Conservation (phyloP, 2,329 filamentous ascomycete species). For the Penicillium glabrum region DNA sequence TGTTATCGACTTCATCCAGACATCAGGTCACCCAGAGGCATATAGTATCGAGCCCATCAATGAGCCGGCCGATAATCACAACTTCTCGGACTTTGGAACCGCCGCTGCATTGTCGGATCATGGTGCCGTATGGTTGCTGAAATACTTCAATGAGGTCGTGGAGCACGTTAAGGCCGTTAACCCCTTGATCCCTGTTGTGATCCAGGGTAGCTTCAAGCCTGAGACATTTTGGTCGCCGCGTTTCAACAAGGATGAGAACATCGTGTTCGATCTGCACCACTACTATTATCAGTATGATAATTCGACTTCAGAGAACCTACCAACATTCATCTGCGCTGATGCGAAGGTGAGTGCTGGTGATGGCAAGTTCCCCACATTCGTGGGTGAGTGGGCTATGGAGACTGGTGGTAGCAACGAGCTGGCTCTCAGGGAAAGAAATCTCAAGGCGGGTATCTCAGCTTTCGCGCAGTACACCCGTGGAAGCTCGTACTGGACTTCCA, state of each 20-base stretch:
- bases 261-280: slow-evolving; percentile 28
- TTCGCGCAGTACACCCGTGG: slow-evolving; percentile 17
- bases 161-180: slow-evolving; percentile 14
- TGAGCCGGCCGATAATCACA: slow-evolving; percentile 23
- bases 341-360: slow-evolving; percentile 11
- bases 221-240: slow-evolving; percentile 20
- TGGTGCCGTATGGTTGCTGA: slow-evolving; percentile 23
- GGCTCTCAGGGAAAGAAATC: slow-evolving; percentile 12
- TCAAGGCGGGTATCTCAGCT: slow-evolving; percentile 16
- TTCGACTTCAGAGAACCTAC: slow-evolving; percentile 17
- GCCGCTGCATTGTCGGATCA: slow-evolving; percentile 21
- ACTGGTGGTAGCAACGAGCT: slow-evolving; percentile 15
- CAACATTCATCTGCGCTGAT: slow-evolving; percentile 18
- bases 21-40: slow-evolving; percentile 14
- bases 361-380: slow-evolving; percentile 24
- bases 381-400: slow-evolving; percentile 27
- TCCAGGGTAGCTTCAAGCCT: slow-evolving; percentile 28
- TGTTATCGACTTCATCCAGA: slow-evolving; percentile 20
- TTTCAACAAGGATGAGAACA: slow-evolving; percentile 16
- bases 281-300: slow-evolving; percentile 24
- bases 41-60: slow-evolving; percentile 29
- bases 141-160: slow-evolving; percentile 23
- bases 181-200: slow-evolving; percentile 22
- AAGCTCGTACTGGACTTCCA: slow-evolving; percentile 24
- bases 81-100: slow-evolving; percentile 25